Conservation (phyloP, 108 stramenopile species). For the Skeletonema potamos region DNA sequence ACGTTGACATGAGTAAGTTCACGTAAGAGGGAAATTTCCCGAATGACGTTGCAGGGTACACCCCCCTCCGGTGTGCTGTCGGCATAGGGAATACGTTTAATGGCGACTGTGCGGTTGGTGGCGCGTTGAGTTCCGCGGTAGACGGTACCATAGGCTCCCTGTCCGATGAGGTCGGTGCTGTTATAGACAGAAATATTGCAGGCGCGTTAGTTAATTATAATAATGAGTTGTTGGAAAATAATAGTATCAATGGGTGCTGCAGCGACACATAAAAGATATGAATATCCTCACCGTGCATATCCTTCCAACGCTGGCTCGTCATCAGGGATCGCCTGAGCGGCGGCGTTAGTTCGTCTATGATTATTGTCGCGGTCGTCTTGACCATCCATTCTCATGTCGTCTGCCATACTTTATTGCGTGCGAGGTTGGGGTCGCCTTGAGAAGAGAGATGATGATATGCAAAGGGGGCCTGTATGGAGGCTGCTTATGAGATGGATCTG, state of each 20-base stretch:
- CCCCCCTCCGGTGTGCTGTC: slow-evolving; percentile 87
- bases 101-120: slow-evolving; percentile 80
- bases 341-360: slow-evolving; percentile 3
- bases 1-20: slow-evolving; percentile 88
- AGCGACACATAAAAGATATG: background rate
- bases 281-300: slow-evolving; percentile 68
- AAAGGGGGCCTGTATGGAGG: too few relatives aligned
- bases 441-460: too few relatives aligned
- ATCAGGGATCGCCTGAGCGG: slow-evolving; percentile 39
- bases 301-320: slow-evolving; percentile 85
- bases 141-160: slow-evolving; percentile 99
- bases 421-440: too few relatives aligned
- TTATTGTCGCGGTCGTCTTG: slow-evolving; percentile 38
- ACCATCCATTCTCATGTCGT: slow-evolving; percentile 37
- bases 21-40: slow-evolving; percentile 84
- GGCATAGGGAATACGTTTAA: slow-evolving; percentile 89
- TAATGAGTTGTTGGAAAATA: background rate
- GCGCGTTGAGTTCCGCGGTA: slow-evolving; percentile 92
- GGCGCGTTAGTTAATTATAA: background rate
- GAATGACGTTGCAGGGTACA: slow-evolving; percentile 89
- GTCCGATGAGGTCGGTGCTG: slow-evolving; percentile 97
- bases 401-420: slow-evolving; percentile 6
- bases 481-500: background rate
- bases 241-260: slow-evolving; percentile 1
- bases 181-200: background rate